These are phyloP conservation scores for Pseudogymnoascus sp. DNA, from an alignment of 2,329 filamentous ascomycete species.

Conservation along the genomic window DNA sequence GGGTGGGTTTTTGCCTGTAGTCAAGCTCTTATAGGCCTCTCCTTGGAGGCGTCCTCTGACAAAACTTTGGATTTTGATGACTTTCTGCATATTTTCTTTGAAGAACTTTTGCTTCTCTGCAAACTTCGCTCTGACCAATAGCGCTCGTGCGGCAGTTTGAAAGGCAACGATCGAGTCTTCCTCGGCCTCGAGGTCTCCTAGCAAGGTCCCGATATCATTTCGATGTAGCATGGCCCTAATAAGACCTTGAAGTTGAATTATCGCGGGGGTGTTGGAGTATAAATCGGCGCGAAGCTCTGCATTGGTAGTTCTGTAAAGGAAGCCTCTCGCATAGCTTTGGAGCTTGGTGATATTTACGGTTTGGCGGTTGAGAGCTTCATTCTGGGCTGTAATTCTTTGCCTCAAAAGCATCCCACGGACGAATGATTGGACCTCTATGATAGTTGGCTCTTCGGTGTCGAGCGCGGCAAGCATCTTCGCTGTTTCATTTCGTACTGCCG, in stretches of 20 bases:
- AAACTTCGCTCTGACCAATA: conserved; percentile 65
- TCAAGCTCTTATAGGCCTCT: conserved; percentile 95
- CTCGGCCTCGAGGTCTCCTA: conserved; percentile 72
- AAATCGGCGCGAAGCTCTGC: conserved; percentile 60
- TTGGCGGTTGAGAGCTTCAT: conserved; percentile 49
- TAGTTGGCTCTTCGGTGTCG: conserved; percentile 35
- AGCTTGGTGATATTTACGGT: conserved; percentile 49
- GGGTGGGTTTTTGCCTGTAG: conserved; percentile 90
- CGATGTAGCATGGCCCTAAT: conserved; percentile 73
- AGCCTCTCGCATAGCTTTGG: conserved; percentile 61
- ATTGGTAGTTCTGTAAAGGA: conserved; percentile 52
- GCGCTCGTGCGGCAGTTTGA: conserved; percentile 66
- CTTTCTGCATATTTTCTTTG: conserved; percentile 96
- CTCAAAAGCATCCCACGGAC: conserved; percentile 55
- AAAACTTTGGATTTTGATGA: conserved; percentile 97
- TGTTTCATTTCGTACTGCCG: conserved; percentile 44
- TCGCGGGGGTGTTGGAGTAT: conserved; percentile 55
- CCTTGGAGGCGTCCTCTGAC: conserved; percentile 91
- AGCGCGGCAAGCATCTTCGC: conserved; percentile 41
- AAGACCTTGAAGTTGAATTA: conserved; percentile 65
- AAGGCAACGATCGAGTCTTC: conserved; percentile 69
- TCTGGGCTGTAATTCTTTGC: conserved; percentile 39
- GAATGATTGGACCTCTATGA: conserved; percentile 48
- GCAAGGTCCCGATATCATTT: conserved; percentile 60
- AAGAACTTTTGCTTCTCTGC: conserved; percentile 82